Base-by-base conservation (phyloP, 371 early-diverging fungal genomes). In the Chytridiales sp. region DNA sequence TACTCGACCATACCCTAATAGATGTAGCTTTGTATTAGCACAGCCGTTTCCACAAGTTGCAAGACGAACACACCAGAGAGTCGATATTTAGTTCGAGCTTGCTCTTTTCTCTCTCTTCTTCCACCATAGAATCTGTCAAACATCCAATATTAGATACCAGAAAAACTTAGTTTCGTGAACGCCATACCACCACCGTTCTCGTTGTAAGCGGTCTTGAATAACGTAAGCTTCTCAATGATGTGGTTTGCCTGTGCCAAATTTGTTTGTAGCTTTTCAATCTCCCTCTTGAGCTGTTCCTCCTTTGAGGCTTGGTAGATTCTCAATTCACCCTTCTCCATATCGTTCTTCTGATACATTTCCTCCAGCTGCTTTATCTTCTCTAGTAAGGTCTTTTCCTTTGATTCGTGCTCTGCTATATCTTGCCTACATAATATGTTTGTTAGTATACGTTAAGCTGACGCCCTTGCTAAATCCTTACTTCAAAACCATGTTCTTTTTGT, bases 201-300 rank as follows among this genome's bases (percentile, higher is more conserved):
- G 49, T 66, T 68, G 56, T 73, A 66, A n/a, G 74, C 55, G 4
- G 70, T 61, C 44, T 75, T 73, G 59, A 78, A 73, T 19, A 78
- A 64, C 15, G 70, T 75, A 41, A 78, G 61, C 48, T 75, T 78
- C 43, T 78, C 76, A 47, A 78, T 75, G 42, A 75, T 67, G 15
- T 60, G 55, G 51, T 73, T 72, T 19, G 74, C 47, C 41, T 75
- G 74, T 1, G 66, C 58, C 11, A 75, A 40, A 1, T 66, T 54
- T 17, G 69, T 59, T 68, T 77, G 71, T 32, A 75, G 62, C 19
- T 57, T 57, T 15, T 72, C 70, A 30, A 74, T 66, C 31, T 70
- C 66, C 11, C 61, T 27, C 46, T 67, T 60, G 27, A 73, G 47
- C 26, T 47, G 15, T 2, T 74, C 68, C 39, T 73, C 68, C 27